Conservation (phyloP, 768 basidiomycete genomes). For the Calvatia gigantea region DNA sequence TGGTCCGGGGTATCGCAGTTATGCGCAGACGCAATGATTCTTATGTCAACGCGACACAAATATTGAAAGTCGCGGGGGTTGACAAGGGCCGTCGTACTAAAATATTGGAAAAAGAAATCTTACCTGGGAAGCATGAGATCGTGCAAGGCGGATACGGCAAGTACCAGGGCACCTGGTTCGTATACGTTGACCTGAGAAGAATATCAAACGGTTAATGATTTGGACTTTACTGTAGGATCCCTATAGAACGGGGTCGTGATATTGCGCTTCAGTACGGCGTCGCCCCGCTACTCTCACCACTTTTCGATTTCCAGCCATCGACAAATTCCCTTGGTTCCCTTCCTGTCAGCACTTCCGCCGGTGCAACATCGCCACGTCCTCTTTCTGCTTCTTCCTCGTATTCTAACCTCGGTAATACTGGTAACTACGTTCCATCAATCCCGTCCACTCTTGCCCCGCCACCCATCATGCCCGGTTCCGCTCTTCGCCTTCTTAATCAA, state of each 20-base stretch:
- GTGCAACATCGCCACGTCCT: conserved; percentile 55
- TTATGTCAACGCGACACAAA: conserved; percentile 98
- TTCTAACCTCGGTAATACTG: conserved; percentile 46
- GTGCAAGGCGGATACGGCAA: conserved; percentile 99
- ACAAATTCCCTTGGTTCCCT: conserved; percentile 67
- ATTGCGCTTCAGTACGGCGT: conserved; percentile 93
- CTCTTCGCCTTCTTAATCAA: conserved; percentile 79
- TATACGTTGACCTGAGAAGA: conserved; percentile 5
- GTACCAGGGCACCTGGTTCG: conserved; percentile 98
- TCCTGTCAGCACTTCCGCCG: conserved; percentile 47
- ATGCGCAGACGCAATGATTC: conserved; percentile 96
- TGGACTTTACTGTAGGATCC: conserved; percentile 64
- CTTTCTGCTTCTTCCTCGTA: conserved; percentile 69
- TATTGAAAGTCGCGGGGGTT: conserved; percentile 97
- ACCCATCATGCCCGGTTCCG: conserved; percentile 85
- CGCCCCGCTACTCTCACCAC: conserved; percentile 76
- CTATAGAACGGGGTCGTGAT: conserved; percentile 90
- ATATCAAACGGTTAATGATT: conserved; percentile 16
- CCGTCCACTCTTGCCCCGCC: conserved; percentile 68
- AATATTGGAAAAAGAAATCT: conserved; percentile 95
- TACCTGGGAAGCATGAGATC: conserved; percentile 94
- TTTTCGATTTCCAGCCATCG: conserved; percentile 91
- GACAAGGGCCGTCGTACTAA: conserved; percentile 96
- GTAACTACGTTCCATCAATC: conserved; percentile 39
- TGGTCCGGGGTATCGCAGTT: conserved; percentile 97